These are phyloP conservation scores for Themeda triandra DNA, from an alignment of 176 grass and related monocot species.

Conservation along the genomic window DNA sequence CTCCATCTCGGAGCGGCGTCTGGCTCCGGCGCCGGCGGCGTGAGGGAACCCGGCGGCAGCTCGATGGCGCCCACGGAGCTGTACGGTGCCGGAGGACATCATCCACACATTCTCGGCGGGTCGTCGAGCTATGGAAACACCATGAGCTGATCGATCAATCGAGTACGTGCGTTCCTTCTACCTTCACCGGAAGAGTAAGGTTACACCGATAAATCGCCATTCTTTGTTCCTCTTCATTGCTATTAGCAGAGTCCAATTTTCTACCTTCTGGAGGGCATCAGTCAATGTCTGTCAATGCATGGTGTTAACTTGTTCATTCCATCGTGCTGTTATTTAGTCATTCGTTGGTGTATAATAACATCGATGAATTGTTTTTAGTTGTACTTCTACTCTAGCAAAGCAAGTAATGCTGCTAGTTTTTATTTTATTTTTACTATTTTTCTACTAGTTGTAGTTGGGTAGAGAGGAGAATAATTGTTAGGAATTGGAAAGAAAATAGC, in stretches of 20 bases:
- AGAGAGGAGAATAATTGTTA: constrained; percentile 35
- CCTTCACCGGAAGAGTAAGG: constrained; percentile 36
- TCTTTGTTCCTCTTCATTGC: constrained; percentile 26
- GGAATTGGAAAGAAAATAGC: constrained; percentile 33
- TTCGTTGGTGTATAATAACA: constrained; percentile 39
- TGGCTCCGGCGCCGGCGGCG: neutral
- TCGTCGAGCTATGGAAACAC: constrained; percentile 55
- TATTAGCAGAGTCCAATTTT: constrained; percentile 7
- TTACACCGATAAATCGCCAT: constrained; percentile 32
- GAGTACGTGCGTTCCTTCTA: neutral
- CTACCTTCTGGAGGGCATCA: neutral
- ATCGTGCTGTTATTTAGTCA: constrained; percentile 23
- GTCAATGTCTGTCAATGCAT: constrained; percentile 24
- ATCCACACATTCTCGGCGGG: constrained; percentile 52
- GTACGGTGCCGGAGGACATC: constrained; percentile 37
- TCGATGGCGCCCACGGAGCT: constrained; percentile 43
- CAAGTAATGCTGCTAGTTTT: neutral
- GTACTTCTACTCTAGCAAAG: neutral
- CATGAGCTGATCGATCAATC: constrained; percentile 55
- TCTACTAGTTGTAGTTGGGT: too few relatives aligned
- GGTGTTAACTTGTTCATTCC: constrained; percentile 14
- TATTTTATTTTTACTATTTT: neutral
- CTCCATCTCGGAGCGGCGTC: constrained; percentile 72
- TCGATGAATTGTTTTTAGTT: constrained; percentile 31
- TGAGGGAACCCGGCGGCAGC: constrained; percentile 2